These are phyloP conservation scores for Amylocystis lapponica DNA, from an alignment of 768 basidiomycete genomes.

Conservation along the genomic window DNA sequence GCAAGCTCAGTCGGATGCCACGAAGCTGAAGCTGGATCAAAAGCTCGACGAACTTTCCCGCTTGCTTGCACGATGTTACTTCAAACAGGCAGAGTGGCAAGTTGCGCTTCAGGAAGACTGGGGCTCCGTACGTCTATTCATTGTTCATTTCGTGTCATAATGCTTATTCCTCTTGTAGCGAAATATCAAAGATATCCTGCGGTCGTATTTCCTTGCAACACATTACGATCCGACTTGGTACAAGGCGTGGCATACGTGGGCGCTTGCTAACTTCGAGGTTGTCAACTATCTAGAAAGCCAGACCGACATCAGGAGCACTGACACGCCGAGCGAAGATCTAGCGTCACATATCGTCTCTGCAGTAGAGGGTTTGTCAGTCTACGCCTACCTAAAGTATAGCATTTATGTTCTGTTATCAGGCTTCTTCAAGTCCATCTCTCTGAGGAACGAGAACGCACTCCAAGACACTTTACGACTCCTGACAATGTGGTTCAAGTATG, in stretches of 20 bases:
- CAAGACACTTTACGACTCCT: slow-evolving; percentile 92
- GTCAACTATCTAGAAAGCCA: slow-evolving; percentile 74
- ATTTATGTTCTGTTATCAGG: slow-evolving; percentile 39
- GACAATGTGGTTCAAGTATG: slow-evolving; percentile 98
- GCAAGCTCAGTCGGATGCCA: slow-evolving; percentile 43
- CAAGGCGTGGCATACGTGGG: slow-evolving; percentile 99
- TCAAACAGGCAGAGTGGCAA: slow-evolving; percentile 97
- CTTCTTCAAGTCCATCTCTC: slow-evolving; percentile 91
- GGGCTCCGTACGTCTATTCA: slow-evolving; percentile 27
- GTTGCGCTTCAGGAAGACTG: slow-evolving; percentile 74
- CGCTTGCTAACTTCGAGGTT: slow-evolving; percentile 93
- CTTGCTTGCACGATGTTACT: slow-evolving; percentile 94
- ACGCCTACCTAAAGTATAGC: neutral
- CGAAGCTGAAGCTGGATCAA: slow-evolving; percentile 49
- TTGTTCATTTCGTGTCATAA: neutral
- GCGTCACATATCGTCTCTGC: slow-evolving; percentile 87
- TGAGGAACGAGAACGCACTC: slow-evolving; percentile 84
- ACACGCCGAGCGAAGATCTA: slow-evolving; percentile 57
- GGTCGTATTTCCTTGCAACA: slow-evolving; percentile 82
- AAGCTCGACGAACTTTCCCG: slow-evolving; percentile 67
- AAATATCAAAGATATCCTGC: slow-evolving; percentile 76
- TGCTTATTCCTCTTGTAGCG: slow-evolving; percentile 37
- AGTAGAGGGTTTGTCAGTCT: slow-evolving; percentile 59
- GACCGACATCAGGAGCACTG: slow-evolving; percentile 45
- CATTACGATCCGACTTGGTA: slow-evolving; percentile 95